Percentiles rank a stretch among this genome's conserved stretches.
Conservation (phyloP, 371 early-diverging fungal species). For the Vairimorpha apis region DNA sequence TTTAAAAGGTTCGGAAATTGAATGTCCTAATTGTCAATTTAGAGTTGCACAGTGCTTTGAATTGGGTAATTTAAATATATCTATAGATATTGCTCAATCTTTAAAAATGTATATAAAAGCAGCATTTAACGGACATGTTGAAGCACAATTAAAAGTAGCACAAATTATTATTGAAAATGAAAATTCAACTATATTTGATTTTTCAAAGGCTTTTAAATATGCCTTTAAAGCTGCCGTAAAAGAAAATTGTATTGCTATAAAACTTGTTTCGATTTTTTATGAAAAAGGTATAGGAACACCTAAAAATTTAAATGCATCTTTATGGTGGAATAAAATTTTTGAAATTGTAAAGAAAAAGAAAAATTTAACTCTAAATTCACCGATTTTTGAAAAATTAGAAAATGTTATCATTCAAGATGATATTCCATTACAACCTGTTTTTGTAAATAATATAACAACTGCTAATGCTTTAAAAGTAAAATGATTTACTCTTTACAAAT, state of each 20-base stretch:
- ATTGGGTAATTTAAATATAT: constrained; percentile 53
- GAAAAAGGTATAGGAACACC: constrained; percentile 47
- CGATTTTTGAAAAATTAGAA: not conserved
- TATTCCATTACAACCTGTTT: not conserved
- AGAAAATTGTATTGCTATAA: constrained; percentile 43
- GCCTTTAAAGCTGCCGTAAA: constrained; percentile 50
- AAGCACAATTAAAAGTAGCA: constrained; percentile 52
- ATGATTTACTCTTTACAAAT: too few species aligned
- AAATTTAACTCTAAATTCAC: not conserved
- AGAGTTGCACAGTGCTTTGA: constrained; percentile 57
- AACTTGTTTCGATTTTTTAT: constrained; percentile 45
- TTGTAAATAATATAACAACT: not conserved
- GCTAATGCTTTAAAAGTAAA: not conserved
- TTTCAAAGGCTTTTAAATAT: constrained; percentile 43
- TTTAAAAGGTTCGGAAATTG: constrained; percentile 54
- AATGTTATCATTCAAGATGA: not conserved
- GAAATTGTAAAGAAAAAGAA: constrained; percentile 19
- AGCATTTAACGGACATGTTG: constrained; percentile 58
- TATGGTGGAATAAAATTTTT: constrained; percentile 62
- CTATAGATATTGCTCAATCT: constrained; percentile 29
- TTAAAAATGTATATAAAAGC: constrained; percentile 56
- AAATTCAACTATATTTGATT: not conserved
- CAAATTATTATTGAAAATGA: constrained; percentile 30
- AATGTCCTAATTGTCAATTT: constrained; percentile 60
- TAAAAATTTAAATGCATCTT: constrained; percentile 35